Evolutionary conservation across 1,139 yeast genomes (phyloP).

Genomic region (Debaryomyces subglobosus): DNA sequence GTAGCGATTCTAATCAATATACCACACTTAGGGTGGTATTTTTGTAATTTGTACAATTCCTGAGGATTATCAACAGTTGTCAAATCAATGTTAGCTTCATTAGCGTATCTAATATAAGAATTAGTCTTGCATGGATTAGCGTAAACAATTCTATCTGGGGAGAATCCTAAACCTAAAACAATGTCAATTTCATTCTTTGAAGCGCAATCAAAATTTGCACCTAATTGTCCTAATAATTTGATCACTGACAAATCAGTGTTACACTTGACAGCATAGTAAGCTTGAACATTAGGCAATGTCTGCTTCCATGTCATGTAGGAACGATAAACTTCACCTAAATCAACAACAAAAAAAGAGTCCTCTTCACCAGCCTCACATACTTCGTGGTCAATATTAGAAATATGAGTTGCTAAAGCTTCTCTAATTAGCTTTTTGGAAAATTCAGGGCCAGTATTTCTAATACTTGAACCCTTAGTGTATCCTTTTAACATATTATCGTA

Average conservation of each 20-base stretch:
- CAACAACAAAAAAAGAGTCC: slow-evolving; percentile 88
- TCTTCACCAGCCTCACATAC: slow-evolving; percentile 77
- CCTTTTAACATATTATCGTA: slow-evolving; percentile 12
- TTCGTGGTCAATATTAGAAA: slow-evolving; percentile 55
- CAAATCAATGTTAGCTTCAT: slow-evolving; percentile 54
- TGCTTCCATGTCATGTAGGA: slow-evolving; percentile 63
- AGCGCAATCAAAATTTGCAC: slow-evolving; percentile 91
- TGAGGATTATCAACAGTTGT: slow-evolving; percentile 91
- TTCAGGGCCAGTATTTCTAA: neutral
- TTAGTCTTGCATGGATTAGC: slow-evolving; percentile 94
- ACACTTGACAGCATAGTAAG: slow-evolving; percentile 93
- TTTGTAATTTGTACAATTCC: slow-evolving; percentile 75
- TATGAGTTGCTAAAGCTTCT: slow-evolving; percentile 45
- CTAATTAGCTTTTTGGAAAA: slow-evolving; percentile 28
- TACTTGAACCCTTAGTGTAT: neutral
- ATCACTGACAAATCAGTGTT: slow-evolving; percentile 73
- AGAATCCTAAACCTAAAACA: slow-evolving; percentile 63
- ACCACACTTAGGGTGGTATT: slow-evolving; percentile 68
- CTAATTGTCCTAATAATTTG: slow-evolving; percentile 56
- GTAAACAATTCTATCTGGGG: slow-evolving; percentile 71
- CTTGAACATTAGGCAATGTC: slow-evolving; percentile 72
- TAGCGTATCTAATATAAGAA: slow-evolving; percentile 77
- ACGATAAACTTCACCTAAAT: slow-evolving; percentile 70
- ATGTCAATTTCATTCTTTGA: slow-evolving; percentile 80
- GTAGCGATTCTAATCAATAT: slow-evolving; percentile 83